Evolutionary conservation across 805 yeast species (phyloP), one percentile per base, ranked within the genome.

Genomic region (Kazachstania taianensis): DNA sequence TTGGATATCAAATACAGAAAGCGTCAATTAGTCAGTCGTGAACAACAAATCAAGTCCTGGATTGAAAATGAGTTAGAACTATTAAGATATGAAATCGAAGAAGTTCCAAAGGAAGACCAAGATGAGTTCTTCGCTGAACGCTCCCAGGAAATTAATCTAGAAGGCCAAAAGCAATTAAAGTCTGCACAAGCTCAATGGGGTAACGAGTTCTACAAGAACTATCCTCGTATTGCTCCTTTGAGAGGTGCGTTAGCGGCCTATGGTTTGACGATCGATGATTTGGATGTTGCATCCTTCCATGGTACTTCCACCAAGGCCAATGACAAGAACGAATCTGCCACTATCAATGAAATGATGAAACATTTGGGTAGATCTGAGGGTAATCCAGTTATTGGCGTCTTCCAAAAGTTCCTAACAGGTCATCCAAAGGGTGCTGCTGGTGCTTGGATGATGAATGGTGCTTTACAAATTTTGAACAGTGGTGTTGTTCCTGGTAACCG

Each of bases 391-490:
- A 72, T 81, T 50, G 96, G 97, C 75, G 94, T 92, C 38, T 89
- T 94, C 94, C 99, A 92, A 69, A 92, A 92, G 67, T 92, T 74
- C 77, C 75, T 92, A 58, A 92, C 99, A 53, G 99, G 99, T 67
- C 99, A 92, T 72, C 98, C 98, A 54, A 92, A 92, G 82, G 99
- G 99, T 75, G 98, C 98, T 53, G 99, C 99, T 40, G 99, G 96
- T 73, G 97, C 99, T 40, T 92, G 98, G 98, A 92, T 92, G 98
- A 68, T 92, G 74, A 94, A 92, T 65, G 99, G 99, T 66, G 95
- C 85, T 39, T 68, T 92, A 49, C 99, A 92, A 70, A 78, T 87
- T 49, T 70, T 92, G 61, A 81, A 84, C 68, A 63, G 82, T 53
- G 97, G 98, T 65, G 56, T 87, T 53, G 94, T 92, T 50, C 98